A percentile compares a stretch with the other conserved stretches of the same genome.
phyloP scores from a whole-genome alignment of 2,329 filamentous ascomycete species.

The Dactylellina parvicollis region DNA sequence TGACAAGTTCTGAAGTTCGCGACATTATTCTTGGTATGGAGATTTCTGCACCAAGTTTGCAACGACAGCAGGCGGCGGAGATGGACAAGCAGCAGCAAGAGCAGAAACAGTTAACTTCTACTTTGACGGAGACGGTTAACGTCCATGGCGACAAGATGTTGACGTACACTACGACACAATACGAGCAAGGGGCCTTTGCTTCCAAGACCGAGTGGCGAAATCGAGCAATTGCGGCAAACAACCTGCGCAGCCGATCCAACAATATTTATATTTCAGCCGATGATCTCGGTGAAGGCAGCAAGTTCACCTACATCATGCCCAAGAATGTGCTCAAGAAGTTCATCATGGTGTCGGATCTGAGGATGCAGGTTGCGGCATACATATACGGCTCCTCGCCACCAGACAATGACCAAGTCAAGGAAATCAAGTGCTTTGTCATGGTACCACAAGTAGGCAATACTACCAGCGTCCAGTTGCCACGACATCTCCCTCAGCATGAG shows the following conservation, averaged over 20 bases:
- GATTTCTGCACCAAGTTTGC: slow-evolving; percentile 96
- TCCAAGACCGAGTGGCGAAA: slow-evolving; percentile 99
- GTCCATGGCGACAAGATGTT: slow-evolving; percentile 97
- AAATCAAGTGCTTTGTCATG: slow-evolving; percentile 96
- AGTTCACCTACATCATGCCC: slow-evolving; percentile 96
- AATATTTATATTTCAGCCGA: slow-evolving; percentile 99
- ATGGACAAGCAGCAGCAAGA: slow-evolving; percentile 99
- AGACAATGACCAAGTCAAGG: slow-evolving; percentile 96
- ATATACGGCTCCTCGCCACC: slow-evolving; percentile 91
- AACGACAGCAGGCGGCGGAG: slow-evolving; percentile 96
- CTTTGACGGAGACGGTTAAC: slow-evolving; percentile 98
- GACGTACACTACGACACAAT: slow-evolving; percentile 96
- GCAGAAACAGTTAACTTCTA: slow-evolving; percentile 93
- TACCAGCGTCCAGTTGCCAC: slow-evolving; percentile 88
- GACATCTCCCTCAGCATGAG: slow-evolving; percentile 90
- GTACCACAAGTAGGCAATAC: slow-evolving; percentile 94
- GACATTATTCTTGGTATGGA: slow-evolving; percentile 99
- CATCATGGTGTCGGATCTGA: slow-evolving; percentile 94
- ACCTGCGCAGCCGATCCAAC: slow-evolving; percentile 90
- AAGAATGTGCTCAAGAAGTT: slow-evolving; percentile 99
- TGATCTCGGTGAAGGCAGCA: slow-evolving; percentile 86
- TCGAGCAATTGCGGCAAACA: slow-evolving; percentile 93
- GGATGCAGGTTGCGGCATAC: slow-evolving; percentile 95
- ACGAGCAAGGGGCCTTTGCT: slow-evolving; percentile 95
- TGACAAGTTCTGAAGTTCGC: slow-evolving; percentile 95